Conservation (phyloP, 2,329 filamentous ascomycete species). For the Colletotrichum sidae region DNA sequence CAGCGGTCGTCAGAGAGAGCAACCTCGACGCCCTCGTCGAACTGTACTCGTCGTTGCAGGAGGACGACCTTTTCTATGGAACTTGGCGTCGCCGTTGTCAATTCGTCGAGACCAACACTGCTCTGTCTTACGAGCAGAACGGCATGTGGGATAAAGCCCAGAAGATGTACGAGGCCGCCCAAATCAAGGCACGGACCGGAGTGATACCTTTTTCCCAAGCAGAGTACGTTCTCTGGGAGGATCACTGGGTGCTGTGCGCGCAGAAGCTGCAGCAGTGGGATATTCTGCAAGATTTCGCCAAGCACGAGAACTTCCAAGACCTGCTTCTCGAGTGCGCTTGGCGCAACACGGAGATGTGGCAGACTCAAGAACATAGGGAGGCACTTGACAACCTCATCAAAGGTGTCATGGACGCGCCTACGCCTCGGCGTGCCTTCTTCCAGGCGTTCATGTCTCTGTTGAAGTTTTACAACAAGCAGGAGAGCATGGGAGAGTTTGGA, state of each 20-base stretch:
- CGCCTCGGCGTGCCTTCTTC: constrained; percentile 94
- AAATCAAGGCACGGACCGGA: constrained; percentile 95
- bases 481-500: constrained; percentile 83
- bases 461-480: constrained; percentile 91
- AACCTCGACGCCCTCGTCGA: constrained; percentile 97
- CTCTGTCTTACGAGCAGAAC: constrained; percentile 97
- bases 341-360: constrained; percentile 97
- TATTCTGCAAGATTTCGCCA: constrained; percentile 95
- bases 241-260: constrained; percentile 97
- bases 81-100: constrained; percentile 96
- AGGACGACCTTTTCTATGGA: constrained; percentile 97
- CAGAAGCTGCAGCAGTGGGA: constrained; percentile 99
- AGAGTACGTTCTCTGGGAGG: constrained; percentile 99
- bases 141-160: constrained; percentile 99
- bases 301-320: constrained; percentile 98
- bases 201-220: constrained; percentile 96
- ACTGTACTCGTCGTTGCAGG: constrained; percentile 88
- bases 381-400: constrained; percentile 94
- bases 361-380: constrained; percentile 85
- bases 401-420: constrained; percentile 96
- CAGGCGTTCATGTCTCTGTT: constrained; percentile 97
- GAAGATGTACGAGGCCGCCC: constrained; percentile 94
- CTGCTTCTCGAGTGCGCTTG: constrained; percentile 94
- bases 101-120: constrained; percentile 97
- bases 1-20: constrained; percentile 86